Evolutionary conservation across 2,329 filamentous ascomycete species (phyloP), one percentile per base, ranked within the genome.

Genomic region (Colletotrichum phormii): DNA sequence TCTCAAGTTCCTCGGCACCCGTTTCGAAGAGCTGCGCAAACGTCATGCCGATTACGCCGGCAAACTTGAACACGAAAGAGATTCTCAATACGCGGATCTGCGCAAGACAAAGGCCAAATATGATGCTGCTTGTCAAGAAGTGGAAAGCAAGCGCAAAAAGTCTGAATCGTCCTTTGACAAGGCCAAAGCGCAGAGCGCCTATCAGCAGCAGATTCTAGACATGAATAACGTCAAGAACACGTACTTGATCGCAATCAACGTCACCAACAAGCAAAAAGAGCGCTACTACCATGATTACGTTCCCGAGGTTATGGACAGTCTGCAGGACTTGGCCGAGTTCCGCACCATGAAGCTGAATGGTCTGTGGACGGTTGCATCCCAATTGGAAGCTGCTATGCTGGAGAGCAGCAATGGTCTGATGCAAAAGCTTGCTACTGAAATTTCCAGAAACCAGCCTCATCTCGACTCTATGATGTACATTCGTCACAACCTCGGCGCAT

Each of bases 161-260:
- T 92, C 93, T 63, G 97, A 99, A 79, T 93, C 93, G 59, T 91
- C 95, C n/a, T 97, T 97, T 79, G 96, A 98, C 81, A 98, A 98
- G 84, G 86, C 90, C 75, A 99, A 98, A 85, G 95, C 96, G 8
- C 94, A 98, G 80, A 93, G 91, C 80, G 92, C 94, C 49, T 99
- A 97, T 83, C 94, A 97, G 79, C 95, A 98, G 80, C 96, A 98
- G 82, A 88, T 97, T 73, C 85, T 92, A 73, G 97, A 99, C 77
- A 98, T 98, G 97, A 94, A 97, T 84, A 99, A 99, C 81, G 89
- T 93, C 81, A 99, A 99, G 87, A 99, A 99, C 82, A 95, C 94
- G n/a, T 99, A 99, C 80, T 86, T 99, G 74, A 98, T 99, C 79
- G 90, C 91, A 74, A 98, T 99, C 85, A 97, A 97, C 80, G 94